Conservation (phyloP, 2,329 filamentous ascomycete genomes). For the Stemphylium lycopersici region DNA sequence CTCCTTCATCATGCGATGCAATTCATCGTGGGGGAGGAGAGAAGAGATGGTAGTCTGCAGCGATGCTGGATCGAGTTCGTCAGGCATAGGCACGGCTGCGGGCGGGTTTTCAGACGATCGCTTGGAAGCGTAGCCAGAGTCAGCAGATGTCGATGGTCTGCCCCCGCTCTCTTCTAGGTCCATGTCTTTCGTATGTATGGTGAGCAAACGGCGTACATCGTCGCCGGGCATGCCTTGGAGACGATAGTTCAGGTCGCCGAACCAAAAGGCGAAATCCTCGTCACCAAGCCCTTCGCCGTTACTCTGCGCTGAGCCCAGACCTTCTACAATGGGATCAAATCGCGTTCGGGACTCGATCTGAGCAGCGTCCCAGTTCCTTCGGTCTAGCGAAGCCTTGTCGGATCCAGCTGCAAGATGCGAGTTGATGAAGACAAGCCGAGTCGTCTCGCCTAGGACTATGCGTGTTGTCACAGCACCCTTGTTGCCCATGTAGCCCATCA, state of each 20-base stretch:
- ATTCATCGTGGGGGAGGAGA: slow-evolving; percentile 86
- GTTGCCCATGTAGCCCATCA: slow-evolving; percentile 94
- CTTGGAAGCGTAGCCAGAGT: slow-evolving; percentile 28
- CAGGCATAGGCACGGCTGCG: slow-evolving; percentile 45
- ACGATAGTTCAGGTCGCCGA: slow-evolving; percentile 94
- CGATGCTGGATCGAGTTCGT: slow-evolving; percentile 77
- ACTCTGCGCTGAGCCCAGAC: slow-evolving; percentile 64
- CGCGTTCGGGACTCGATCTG: slow-evolving; percentile 78
- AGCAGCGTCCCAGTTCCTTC: slow-evolving; percentile 86
- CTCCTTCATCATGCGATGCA: slow-evolving; percentile 73
- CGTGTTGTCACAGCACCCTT: slow-evolving; percentile 88
- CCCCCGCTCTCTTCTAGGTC: slow-evolving; percentile 33
- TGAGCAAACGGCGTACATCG: slow-evolving; percentile 84
- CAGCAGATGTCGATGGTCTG: slow-evolving; percentile 24
- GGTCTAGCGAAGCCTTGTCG: slow-evolving; percentile 76
- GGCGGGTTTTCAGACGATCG: slow-evolving; percentile 18
- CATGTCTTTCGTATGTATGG: slow-evolving; percentile 80
- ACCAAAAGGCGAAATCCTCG: slow-evolving; percentile 95
- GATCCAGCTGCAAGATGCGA: slow-evolving; percentile 88
- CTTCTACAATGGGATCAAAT: slow-evolving; percentile 74
- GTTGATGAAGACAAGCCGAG: slow-evolving; percentile 87
- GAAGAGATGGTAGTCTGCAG: slow-evolving; percentile 88
- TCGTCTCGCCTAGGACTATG: slow-evolving; percentile 86
- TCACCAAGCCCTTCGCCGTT: slow-evolving; percentile 76
- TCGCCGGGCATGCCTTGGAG: slow-evolving; percentile 86